A percentile compares a stretch with the other conserved stretches of the same genome.
phyloP scores from a whole-genome alignment of 306 rosid genomes.

The Rosa multiflora region DNA sequence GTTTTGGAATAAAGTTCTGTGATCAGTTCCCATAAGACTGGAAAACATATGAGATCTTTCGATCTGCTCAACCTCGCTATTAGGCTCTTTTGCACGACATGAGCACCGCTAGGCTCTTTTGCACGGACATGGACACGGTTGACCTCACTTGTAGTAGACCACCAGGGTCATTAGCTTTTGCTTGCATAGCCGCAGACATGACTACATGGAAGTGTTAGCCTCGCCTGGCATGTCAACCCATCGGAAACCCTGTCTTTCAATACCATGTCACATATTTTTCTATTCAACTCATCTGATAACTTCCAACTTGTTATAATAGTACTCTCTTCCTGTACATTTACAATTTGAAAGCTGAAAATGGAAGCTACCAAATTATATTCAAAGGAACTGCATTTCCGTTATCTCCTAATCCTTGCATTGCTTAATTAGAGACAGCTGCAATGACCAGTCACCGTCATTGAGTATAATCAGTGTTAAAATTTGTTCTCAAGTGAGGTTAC shows the following conservation, averaged over 20 bases:
- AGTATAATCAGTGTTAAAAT: constrained; percentile 33
- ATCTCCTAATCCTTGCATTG: constrained; percentile 25
- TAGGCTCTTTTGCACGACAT: too few relatives aligned
- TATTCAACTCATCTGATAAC: constrained; percentile 6
- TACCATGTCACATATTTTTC: neutral
- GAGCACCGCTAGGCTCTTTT: too few relatives aligned
- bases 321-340: constrained; percentile 37
- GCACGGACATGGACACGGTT: too few relatives aligned
- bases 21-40: too few relatives aligned
- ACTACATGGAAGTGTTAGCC: too few relatives aligned
- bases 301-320: constrained; percentile 24
- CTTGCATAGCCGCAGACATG: neutral
- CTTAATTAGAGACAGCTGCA: constrained; percentile 30
- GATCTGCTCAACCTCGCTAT: too few relatives aligned
- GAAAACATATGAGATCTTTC: too few relatives aligned
- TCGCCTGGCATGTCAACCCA: neutral
- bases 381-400: constrained; percentile 23
- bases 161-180: neutral
- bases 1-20: too few relatives aligned
- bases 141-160: too few relatives aligned
- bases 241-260: neutral
- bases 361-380: constrained; percentile 15
- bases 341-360: constrained; percentile 27
- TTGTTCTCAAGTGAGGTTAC: constrained; percentile 24
- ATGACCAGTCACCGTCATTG: constrained; percentile 19